Conservation (phyloP, 176 grass and related monocot species). For the Eragrostis nindensis region DNA sequence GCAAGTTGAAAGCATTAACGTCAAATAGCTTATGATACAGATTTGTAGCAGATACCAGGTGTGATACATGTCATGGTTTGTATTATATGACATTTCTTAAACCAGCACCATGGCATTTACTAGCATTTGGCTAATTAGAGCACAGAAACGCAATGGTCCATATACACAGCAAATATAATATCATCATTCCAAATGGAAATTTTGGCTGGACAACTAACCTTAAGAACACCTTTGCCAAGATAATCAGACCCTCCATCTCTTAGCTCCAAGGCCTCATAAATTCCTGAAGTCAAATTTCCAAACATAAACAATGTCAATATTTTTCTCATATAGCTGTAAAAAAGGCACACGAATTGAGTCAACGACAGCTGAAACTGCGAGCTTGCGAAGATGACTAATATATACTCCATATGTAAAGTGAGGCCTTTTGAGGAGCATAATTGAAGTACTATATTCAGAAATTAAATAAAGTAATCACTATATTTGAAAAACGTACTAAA, state of each 20-base stretch:
- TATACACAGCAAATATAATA: background rate
- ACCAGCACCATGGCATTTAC: background rate
- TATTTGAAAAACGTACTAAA: background rate
- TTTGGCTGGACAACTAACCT: slow-evolving; percentile 49
- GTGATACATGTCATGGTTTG: background rate
- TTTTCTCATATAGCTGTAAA: background rate
- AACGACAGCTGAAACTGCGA: background rate
- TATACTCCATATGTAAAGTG: background rate
- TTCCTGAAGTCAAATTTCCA: slow-evolving; percentile 36
- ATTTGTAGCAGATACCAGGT: background rate
- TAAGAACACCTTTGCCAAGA: slow-evolving; percentile 91
- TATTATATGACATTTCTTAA: background rate
- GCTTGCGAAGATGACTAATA: background rate
- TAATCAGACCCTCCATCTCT: slow-evolving; percentile 97
- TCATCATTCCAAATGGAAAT: background rate
- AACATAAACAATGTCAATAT: background rate
- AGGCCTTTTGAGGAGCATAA: background rate
- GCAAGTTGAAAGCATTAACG: background rate
- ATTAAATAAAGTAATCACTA: background rate
- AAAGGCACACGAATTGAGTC: background rate
- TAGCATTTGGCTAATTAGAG: background rate
- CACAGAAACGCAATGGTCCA: background rate
- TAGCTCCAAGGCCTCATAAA: slow-evolving; percentile 93
- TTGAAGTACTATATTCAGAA: background rate
- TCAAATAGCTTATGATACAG: background rate